Conservation (phyloP, 495 filamentous ascomycete species). For the Lepraria neglecta region DNA sequence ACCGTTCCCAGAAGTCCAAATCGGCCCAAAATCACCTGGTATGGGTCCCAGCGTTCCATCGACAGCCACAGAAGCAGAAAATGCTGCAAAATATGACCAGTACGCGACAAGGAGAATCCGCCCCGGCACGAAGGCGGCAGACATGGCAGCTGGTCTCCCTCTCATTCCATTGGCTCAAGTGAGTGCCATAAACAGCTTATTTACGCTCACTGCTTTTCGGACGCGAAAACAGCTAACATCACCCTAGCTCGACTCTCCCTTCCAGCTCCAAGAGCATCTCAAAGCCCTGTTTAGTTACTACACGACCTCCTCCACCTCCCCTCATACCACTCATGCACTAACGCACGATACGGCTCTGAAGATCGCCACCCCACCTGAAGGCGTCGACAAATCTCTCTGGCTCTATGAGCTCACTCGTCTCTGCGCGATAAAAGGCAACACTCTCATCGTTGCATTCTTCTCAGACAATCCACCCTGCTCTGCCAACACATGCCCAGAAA, state of each 20-base stretch:
- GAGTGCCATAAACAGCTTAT: conserved; percentile 22
- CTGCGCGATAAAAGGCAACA: conserved; percentile 86
- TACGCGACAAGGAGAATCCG: conserved; percentile 76
- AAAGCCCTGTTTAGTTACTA: conserved; percentile 80
- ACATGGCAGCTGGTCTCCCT: conserved; percentile 89
- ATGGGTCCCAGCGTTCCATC: conserved; percentile 45
- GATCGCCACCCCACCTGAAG: conserved; percentile 71
- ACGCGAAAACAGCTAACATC: not conserved
- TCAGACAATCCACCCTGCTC: conserved; percentile 85
- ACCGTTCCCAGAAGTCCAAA: conserved; percentile 83
- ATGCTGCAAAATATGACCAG: conserved; percentile 51
- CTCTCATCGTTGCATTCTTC: conserved; percentile 83
- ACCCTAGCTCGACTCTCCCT: conserved; percentile 81
- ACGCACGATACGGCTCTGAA: conserved; percentile 62
- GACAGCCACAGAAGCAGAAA: conserved; percentile 32
- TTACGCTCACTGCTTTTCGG: not conserved
- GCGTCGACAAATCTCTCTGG: conserved; percentile 81
- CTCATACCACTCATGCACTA: conserved; percentile 55
- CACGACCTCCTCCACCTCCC: conserved; percentile 57
- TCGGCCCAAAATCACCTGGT: conserved; percentile 74
- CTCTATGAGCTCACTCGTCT: conserved; percentile 96
- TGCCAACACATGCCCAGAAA: conserved; percentile 82
- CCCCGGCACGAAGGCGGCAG: conserved; percentile 79
- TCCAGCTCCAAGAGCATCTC: conserved; percentile 97
- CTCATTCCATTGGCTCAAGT: conserved; percentile 79